phyloP scores from a whole-genome alignment of 352 stramenopile genomes.

The Globisporangium radiosum region DNA sequence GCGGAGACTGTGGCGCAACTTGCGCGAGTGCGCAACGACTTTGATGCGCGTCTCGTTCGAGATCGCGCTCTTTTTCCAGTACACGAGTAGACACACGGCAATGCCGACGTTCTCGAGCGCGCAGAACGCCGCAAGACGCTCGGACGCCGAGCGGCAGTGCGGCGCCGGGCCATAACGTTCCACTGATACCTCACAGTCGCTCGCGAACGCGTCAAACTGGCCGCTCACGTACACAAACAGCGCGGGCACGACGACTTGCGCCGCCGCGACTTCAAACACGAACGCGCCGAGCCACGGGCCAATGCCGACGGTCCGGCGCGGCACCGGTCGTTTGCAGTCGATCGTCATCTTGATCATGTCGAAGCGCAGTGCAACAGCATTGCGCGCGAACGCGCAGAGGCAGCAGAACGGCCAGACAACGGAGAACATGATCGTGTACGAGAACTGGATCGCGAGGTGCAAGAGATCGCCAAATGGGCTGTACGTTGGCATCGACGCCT shows the following conservation, averaged over 20 bases:
- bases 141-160: constrained; percentile 16
- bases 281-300: constrained; percentile 45
- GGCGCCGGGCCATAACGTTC: constrained; percentile 30
- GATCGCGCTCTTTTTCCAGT: constrained; percentile 47
- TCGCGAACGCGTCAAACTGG: constrained; percentile 50
- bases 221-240: constrained; percentile 63
- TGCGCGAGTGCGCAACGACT: constrained; percentile 44
- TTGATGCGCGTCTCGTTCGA: constrained; percentile 46
- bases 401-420: constrained; percentile 62
- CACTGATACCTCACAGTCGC: constrained; percentile 26
- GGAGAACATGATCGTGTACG: constrained; percentile 64
- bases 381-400: constrained; percentile 43
- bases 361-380: constrained; percentile 43
- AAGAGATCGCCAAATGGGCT: constrained; percentile 44
- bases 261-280: constrained; percentile 45
- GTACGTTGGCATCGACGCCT: constrained; percentile 57
- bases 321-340: constrained; percentile 52
- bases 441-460: constrained; percentile 63
- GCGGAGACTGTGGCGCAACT: constrained; percentile 42
- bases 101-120: constrained; percentile 50
- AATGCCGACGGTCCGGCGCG: constrained; percentile 44
- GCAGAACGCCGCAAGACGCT: constrained; percentile 32
- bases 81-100: constrained; percentile 38
- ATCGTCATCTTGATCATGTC: constrained; percentile 63
- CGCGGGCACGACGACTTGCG: constrained; percentile 37